Evolutionary conservation across 106 monocot species (phyloP).

Genomic region (Platanthera zijinensis): DNA sequence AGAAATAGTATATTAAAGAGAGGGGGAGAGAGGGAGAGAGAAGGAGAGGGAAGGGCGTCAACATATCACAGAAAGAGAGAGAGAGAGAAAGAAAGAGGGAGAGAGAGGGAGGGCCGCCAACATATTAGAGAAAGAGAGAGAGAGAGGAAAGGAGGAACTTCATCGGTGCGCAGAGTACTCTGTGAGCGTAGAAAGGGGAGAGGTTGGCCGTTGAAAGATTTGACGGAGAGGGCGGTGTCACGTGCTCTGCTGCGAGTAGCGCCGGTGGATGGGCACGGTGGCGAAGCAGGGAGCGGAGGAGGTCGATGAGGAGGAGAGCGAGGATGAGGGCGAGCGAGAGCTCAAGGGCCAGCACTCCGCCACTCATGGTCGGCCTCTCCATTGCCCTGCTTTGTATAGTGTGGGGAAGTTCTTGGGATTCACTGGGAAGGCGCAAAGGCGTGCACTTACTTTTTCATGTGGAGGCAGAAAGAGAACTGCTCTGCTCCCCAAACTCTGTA

Average conservation of each 20-base stretch:
- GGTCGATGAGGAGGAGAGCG: constrained; percentile 18
- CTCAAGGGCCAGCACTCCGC: constrained; percentile 2
- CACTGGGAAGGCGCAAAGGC: neutral
- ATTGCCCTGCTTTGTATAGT: constrained; percentile 1
- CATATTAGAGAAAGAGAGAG: neutral
- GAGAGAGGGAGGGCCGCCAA: too few species aligned
- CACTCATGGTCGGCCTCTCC: constrained; percentile 4
- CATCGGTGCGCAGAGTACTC: constrained; percentile 17
- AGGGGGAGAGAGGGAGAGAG: too few species aligned
- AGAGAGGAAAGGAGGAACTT: constrained; percentile 14
- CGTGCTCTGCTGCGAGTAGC: neutral
- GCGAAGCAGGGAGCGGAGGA: constrained; percentile 16
- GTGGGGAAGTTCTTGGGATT: neutral
- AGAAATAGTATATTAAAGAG: too few species aligned
- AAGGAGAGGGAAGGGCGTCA: too few species aligned
- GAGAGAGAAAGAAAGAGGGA: too few species aligned
- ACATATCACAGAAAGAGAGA: too few species aligned
- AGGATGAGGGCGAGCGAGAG: constrained; percentile 6
- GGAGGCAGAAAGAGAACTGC: neutral
- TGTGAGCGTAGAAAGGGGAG: constrained; percentile 17
- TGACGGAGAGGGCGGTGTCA: neutral
- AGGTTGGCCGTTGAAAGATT: neutral
- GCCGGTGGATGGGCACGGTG: neutral
- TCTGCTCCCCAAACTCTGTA: too few species aligned
- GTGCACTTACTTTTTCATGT: neutral